Percentiles rank a stretch among this genome's conserved stretches.
Conservation (phyloP, 2,329 filamentous ascomycete species). For the Stromatinia cepivora region DNA sequence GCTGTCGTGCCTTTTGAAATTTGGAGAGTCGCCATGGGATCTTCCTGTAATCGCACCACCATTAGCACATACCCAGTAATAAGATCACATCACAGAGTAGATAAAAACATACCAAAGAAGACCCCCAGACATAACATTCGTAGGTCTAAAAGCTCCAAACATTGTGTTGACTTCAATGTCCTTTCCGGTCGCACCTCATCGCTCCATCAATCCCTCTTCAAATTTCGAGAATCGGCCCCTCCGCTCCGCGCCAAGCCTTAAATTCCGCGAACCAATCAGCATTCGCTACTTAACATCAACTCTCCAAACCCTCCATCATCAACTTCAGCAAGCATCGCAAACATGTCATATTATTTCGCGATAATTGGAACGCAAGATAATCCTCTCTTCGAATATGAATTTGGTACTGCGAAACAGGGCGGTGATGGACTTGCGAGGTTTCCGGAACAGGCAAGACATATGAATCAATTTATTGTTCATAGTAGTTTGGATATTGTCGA, state of each 20-base stretch:
- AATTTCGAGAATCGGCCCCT: slow-evolving; percentile 29
- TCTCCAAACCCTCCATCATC: slow-evolving; percentile 21
- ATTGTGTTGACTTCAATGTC: slow-evolving; percentile 49
- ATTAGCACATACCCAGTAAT: slow-evolving; percentile 25
- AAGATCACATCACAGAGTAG: not conserved
- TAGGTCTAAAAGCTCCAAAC: slow-evolving; percentile 82
- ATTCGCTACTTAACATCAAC: slow-evolving; percentile 25
- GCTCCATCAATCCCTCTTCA: slow-evolving; percentile 12
- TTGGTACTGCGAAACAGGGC: slow-evolving; percentile 93
- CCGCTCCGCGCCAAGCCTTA: slow-evolving; percentile 34
- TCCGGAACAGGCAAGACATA: slow-evolving; percentile 81
- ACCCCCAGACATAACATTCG: slow-evolving; percentile 73
- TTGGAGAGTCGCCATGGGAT: slow-evolving; percentile 92
- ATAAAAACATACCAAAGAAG: slow-evolving; percentile 68
- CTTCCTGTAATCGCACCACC: slow-evolving; percentile 61
- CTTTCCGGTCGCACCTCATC: slow-evolving; percentile 2
- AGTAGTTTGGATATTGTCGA: slow-evolving; percentile 92
- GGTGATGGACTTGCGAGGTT: slow-evolving; percentile 91
- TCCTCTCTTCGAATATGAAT: slow-evolving; percentile 94
- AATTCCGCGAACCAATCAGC: slow-evolving; percentile 33
- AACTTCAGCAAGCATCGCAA: slow-evolving; percentile 7
- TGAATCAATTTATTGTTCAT: slow-evolving; percentile 98
- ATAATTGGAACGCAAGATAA: slow-evolving; percentile 95
- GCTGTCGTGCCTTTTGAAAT: slow-evolving; percentile 86
- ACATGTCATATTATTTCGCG: slow-evolving; percentile 98